Evolutionary conservation across 345 rosid genomes (phyloP), one percentile per base, ranked within the genome.

Genomic region (Draba incana): DNA sequence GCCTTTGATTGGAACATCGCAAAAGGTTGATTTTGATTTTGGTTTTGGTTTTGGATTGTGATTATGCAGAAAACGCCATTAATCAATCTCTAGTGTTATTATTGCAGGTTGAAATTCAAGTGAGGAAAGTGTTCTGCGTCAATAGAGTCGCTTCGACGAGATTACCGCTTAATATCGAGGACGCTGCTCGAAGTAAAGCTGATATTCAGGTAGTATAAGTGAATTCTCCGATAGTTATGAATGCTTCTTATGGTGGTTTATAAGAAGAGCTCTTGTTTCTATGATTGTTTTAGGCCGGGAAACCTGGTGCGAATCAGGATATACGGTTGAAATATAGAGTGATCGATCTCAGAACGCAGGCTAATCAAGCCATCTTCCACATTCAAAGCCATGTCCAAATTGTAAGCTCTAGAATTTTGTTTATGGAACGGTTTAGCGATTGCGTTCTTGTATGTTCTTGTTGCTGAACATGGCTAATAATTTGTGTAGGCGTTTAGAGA

Each of bases 291-390:
- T 82, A 93, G 91, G 83, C 72, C 27, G 87, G 87, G 51, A 81
- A 76, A 35, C 79, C 80, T 44, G 81, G 95, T 52, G 96, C 89
- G 16, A 84, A 85, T 76, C 97, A 87, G 79, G 95, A 91, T 49
- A 91, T 92, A 4, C 89, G 99, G 25, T 74, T 94, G 75, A 88
- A 88, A 58, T 54, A 76, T 54, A 82, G 92, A 62, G 88, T 84
- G 78, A 70, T 94, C n/a, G 95, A 94, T 77, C 0, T 88, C 3
- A 79, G 99, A 38, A 91, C 92, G 47, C 84, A 88, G 4, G 89
- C 97, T 49, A 88, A 89, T 79, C 95, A 89, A 71, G 96, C 83
- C 41, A 86, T 91, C 60, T 91, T 91, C 70, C 84, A 75, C 39
- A 80, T 91, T 75, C 90, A 86, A 64, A 54, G 77, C 67, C 82